Evolutionary conservation across 495 filamentous ascomycete genomes (phyloP), one percentile per base, ranked within the genome.

Genomic region (Neurospora sp.): DNA sequence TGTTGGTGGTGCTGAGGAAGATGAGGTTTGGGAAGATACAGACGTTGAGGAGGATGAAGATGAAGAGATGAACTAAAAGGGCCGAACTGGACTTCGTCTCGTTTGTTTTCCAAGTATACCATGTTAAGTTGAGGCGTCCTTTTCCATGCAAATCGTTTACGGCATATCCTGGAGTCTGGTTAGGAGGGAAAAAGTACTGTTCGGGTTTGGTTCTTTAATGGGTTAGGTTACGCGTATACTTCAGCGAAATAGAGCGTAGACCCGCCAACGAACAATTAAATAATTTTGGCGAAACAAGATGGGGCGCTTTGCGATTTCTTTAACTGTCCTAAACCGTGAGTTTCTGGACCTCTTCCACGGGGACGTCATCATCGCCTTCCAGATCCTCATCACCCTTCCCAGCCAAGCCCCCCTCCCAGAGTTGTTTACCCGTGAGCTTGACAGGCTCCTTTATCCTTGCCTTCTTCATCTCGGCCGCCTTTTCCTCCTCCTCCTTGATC

Each of bases 401-500:
- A 75, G 85, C 93, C 79, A 97, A 83, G 10, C 94, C 94, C 70
- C 88, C 85, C 84, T 94, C 91, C 94, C 94, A 97, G 70, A 97
- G 81, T 79, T 97, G 90, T 80, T 84, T 92, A 41, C 94, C 94
- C 7, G 93, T 94, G 74, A 96, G 83, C 79, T 86, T 90, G 0
- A 77, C 76, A 16, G 86, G 85, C 78, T 92, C 90, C 82, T 90
- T 91, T 54, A 86, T 84, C 75, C 80, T 84, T 75, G 90, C 93
- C 86, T 92, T 94, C 84, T 89, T 90, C 76, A 93, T 86, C 74
- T 93, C 93, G 5, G 88, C 90, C 76, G 92, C 90, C 79, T 88
- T 87, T 79, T 93, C 93, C 77, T 92, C 91, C 75, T 88, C 85
- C 81, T 88, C 82, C 76, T 83, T 86, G 77, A 83, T 81, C 76